phyloP scores from a whole-genome alignment of 495 filamentous ascomycete genomes.

The Podospora conica region DNA sequence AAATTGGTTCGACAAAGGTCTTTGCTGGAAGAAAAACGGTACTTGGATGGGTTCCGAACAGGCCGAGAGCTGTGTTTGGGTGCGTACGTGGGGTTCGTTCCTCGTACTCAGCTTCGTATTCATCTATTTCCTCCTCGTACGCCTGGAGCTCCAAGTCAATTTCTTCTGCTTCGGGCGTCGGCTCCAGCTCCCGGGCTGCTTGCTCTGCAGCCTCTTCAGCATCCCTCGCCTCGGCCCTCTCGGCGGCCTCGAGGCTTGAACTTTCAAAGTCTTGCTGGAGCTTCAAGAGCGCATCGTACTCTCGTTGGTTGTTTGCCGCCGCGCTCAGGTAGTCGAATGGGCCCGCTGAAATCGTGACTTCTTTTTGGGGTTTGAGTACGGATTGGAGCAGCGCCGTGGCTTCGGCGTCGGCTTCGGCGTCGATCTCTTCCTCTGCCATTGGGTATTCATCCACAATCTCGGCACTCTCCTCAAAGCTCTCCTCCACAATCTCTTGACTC shows the following conservation, averaged over 20 bases:
- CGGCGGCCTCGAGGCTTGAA: conserved; percentile 40
- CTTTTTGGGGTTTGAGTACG: background rate
- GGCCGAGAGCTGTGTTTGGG: conserved; percentile 55
- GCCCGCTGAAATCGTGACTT: conserved; percentile 4
- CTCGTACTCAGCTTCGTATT: conserved; percentile 30
- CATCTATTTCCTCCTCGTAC: conserved; percentile 30
- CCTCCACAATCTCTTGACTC: background rate
- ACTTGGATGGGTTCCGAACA: conserved; percentile 59
- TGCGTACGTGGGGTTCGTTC: conserved; percentile 48
- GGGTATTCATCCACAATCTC: background rate
- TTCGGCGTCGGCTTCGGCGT: background rate
- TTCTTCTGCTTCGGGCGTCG: conserved; percentile 25
- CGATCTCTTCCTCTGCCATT: background rate
- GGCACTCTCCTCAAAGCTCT: too few relatives aligned
- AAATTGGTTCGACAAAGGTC: conserved; percentile 61
- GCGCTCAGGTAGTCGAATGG: conserved; percentile 36
- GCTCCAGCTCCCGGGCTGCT: background rate
- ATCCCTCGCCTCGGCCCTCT: conserved; percentile 48
- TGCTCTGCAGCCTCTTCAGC: conserved; percentile 26
- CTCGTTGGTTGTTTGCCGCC: conserved; percentile 43
- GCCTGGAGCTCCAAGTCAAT: conserved; percentile 28
- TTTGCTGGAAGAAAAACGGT: conserved; percentile 65
- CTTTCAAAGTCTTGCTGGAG: conserved; percentile 48
- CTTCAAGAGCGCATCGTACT: conserved; percentile 44
- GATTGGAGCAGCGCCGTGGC: background rate